A percentile compares a stretch with the other conserved stretches of the same genome.
Conservation (phyloP, 176 grass and related monocot species). For the Pontederia paniculata region DNA sequence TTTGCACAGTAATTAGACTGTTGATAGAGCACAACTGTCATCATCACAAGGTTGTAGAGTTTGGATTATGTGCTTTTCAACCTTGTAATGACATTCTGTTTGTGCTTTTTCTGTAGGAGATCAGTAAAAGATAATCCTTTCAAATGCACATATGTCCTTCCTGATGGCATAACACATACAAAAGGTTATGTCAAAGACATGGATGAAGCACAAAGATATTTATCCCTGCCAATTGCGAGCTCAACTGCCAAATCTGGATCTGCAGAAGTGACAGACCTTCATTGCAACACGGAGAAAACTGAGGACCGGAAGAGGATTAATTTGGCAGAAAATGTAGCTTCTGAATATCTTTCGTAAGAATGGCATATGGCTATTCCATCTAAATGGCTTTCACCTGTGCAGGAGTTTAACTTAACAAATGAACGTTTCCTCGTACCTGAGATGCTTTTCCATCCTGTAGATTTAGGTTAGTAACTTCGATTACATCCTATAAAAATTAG, state of each 20-base stretch:
- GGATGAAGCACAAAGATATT: constrained; percentile 60
- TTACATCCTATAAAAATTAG: neutral
- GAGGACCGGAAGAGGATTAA: constrained; percentile 47
- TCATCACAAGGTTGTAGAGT: no score
- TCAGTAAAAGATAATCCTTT: constrained; percentile 64
- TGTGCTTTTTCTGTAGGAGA: constrained; percentile 30
- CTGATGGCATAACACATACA: constrained; percentile 73
- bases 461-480: constrained; percentile 49
- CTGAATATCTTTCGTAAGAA: neutral
- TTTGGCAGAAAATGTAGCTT: constrained; percentile 73
- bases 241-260: constrained; percentile 12
- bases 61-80: neutral
- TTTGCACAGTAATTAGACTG: no score
- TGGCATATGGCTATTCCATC: constrained; percentile 15
- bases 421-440: constrained; percentile 93
- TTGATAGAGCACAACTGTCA: no score
- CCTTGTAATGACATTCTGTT: neutral
- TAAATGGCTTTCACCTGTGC: constrained; percentile 17
- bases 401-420: constrained; percentile 91
- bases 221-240: constrained; percentile 32
- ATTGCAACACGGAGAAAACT: constrained; percentile 21
- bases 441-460: constrained; percentile 76
- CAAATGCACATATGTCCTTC: constrained; percentile 93
- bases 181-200: constrained; percentile 81
- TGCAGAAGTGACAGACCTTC: constrained; percentile 9